phyloP scores from a whole-genome alignment of 345 rosid species.

The Brassica napus region Da-Ae NC_063448.1:56472001-56472500 shows the following conservation, averaged over 20 bases:
- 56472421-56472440: constrained; percentile 49
- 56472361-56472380: constrained; percentile 3
- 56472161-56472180: constrained; percentile 92
- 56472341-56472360: background rate
- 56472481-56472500: constrained; percentile 77
- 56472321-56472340: constrained; percentile 11
- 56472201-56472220: constrained; percentile 80
- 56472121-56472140: constrained; percentile 85
- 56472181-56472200: constrained; percentile 99
- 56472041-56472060: constrained; percentile 84
- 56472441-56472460: constrained; percentile 53
- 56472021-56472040: constrained; percentile 72
- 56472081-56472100: constrained; percentile 97
- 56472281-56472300: background rate
- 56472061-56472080: constrained; percentile 95
- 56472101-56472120: constrained; percentile 84
- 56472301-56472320: constrained; percentile 11
- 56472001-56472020: constrained; percentile 50
- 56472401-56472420: constrained; percentile 80
- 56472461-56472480: constrained; percentile 55
- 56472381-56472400: constrained; percentile 92
- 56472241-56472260: constrained; percentile 23
- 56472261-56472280: constrained; percentile 5
- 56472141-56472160: constrained; percentile 82
- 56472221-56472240: constrained; percentile 28